Base-by-base conservation (phyloP, 495 filamentous ascomycete species). In the Chaetomidium leptoderma region DNA sequence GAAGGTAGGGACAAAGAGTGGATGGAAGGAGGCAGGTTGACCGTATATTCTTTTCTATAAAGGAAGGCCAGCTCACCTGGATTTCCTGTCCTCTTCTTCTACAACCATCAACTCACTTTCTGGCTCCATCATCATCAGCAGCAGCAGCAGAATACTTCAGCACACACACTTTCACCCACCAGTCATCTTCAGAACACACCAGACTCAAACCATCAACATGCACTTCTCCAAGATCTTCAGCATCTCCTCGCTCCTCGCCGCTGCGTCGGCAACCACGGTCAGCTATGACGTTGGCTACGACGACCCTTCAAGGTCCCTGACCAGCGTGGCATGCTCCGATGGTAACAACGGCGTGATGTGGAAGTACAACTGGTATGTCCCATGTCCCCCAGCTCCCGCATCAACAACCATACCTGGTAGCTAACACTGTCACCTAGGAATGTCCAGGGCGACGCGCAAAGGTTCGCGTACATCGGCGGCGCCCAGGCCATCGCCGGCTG, bases 401-500 rank as follows among this genome's bases (percentile, higher is more conserved):
- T 10, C n/a, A 11, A 36, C 17, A 26, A 2, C 4, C 9, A 23
- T 13, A 19, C 14, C 32, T 3, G n/a, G 32, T 6, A 30, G 21
- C 27, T 53, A 11, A 42, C 50, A n/a, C 21, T 6, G 10, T 4
- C 1, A 7, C 39, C 6, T 21, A 51, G 47, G 48, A 53, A 71
- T 33, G 74, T 70, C 2, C 77, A 79, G 69, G 67, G 71, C 51
- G 66, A 74, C 11, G 59, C 89, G 52, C 78, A 78, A 0, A 55
- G 48, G 9, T 88, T 83, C 74, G 78, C 81, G 2, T 70, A 75
- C 63, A 81, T 91, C 57, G 87, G 84, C n/a, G 87, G 83, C 51
- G 73, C 79, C 1, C 73, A 76, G 32, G 82, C 80, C 26, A 76
- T 91, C 21, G 61, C 67, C 3, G 82, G 79, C 35, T 87, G 81